Base-by-base conservation (phyloP, 306 rosid genomes). In the Quercus mongolica region DNA sequence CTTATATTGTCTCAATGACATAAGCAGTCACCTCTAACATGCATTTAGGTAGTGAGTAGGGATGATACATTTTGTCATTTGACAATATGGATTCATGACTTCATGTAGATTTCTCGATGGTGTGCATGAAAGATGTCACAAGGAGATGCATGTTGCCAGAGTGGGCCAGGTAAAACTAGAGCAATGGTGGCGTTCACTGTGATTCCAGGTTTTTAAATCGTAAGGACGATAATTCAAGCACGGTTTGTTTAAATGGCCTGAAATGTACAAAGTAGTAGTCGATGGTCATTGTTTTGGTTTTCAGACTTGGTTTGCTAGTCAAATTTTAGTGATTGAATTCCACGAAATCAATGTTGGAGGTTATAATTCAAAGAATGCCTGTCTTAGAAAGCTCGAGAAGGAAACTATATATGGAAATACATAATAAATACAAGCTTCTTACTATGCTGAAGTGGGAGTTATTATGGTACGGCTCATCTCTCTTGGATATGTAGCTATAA, bases 71-170 rank as follows among this genome's bases (percentile, higher is more conserved):
- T 33, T 33, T 33, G 38, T 33, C 38, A 33, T 33, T 33, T 33
- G 38, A 5, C 7, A 33, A 5, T 33, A 33, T 33, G 38, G 38
- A 33, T 33, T 33, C 38, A 33, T 33, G 38, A 33, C 7, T 33
- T 33, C 38, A 33, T 33, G 87, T 85, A 46, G 98, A 95, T 71
- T 95, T 95, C 83, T 92, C 98, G 4, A 83, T 88, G 83, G 87
- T 95, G 23, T 92, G 84, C 81, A 95, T 95, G 99, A 97, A 92
- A 77, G 99, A 91, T 78, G 91, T 92, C 44, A 95, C 94, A 1
- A 92, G 81, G 81, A 79, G 88, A 76, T 79, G 79, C 59, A 76
- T 81, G 25, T 79, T 84, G 80, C 91, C 25, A 23, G 25, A 23
- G 25, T 23, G 25, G 25, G 25, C 25, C 96, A 0, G 74, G 86